Conservation (phyloP, 1,284 basidiomycete species). For the Caloboletus inedulis region DNA sequence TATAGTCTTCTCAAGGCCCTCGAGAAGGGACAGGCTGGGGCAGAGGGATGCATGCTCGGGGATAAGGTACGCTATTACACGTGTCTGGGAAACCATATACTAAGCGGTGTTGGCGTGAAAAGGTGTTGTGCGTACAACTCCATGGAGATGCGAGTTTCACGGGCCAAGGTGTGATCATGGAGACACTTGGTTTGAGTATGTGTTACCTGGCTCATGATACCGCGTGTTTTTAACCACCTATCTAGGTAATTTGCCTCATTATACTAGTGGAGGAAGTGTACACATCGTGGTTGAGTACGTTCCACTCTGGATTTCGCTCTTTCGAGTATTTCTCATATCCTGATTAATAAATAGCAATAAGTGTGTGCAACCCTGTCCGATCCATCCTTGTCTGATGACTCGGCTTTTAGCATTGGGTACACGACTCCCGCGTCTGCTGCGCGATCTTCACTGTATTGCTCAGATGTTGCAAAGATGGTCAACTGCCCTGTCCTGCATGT, state of each 20-base stretch:
- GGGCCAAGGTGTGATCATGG: conserved; percentile 90
- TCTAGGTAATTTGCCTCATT: conserved; percentile 80
- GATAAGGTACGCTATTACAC: conserved; percentile 45
- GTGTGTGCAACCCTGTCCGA: conserved; percentile 31
- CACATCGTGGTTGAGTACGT: conserved; percentile 90
- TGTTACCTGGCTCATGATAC: conserved; percentile 8
- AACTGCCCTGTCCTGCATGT: conserved; percentile 88
- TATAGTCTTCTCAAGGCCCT: conserved; percentile 74
- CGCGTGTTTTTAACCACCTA: neutral
- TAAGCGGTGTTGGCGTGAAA: neutral
- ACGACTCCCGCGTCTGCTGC: conserved; percentile 82
- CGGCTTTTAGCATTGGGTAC: conserved; percentile 71
- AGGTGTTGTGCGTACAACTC: conserved; percentile 82
- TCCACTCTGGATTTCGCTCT: conserved; percentile 18
- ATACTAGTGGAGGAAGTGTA: conserved; percentile 83
- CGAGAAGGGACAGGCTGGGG: conserved; percentile 23
- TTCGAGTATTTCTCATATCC: conserved; percentile 66
- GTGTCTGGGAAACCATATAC: neutral
- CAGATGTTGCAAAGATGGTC: conserved; percentile 88
- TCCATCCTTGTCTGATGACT: neutral
- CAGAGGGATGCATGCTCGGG: conserved; percentile 72
- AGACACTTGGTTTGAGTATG: conserved; percentile 76
- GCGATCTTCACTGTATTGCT: conserved; percentile 83
- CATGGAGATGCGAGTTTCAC: conserved; percentile 90
- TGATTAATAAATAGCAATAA: conserved; percentile 45